These are phyloP conservation scores for Puccinellia tenuiflora DNA, from an alignment of 176 grass and related monocot species.

Conservation along the genomic window DNA sequence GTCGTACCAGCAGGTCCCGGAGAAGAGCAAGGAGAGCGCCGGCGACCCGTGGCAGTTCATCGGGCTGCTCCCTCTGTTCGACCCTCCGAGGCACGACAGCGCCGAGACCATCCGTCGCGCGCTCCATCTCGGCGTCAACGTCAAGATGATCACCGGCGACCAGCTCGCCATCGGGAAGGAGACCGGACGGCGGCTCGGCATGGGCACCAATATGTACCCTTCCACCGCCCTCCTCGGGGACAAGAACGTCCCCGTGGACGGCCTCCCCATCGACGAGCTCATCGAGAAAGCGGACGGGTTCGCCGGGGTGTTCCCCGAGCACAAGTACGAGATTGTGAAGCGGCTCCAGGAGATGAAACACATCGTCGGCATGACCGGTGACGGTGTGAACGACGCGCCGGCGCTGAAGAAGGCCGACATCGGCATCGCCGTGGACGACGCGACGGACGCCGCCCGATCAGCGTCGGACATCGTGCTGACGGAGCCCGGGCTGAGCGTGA, in stretches of 20 bases:
- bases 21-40: constrained; percentile 62
- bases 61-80: constrained; percentile 75
- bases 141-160: constrained; percentile 99
- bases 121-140: constrained; percentile 74
- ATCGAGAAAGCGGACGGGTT: constrained; percentile 95
- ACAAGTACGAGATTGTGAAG: constrained; percentile 98
- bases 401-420: constrained; percentile 97
- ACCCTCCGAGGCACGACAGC: constrained; percentile 90
- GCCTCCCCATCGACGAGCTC: constrained; percentile 78
- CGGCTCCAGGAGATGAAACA: constrained; percentile 75
- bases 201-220: constrained; percentile 98
- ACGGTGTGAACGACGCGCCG: constrained; percentile 89
- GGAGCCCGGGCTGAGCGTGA: constrained; percentile 84
- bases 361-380: constrained; percentile 91
- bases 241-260: constrained; percentile 48
- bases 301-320: constrained; percentile 88
- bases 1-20: constrained; percentile 67
- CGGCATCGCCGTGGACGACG: constrained; percentile 88
- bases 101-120: constrained; percentile 84
- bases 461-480: constrained; percentile 96
- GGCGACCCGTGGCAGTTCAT: constrained; percentile 83
- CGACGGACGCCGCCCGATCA: constrained; percentile 80
- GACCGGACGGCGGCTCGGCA: constrained; percentile 72
- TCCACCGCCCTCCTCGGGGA: constrained; percentile 77
- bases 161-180: constrained; percentile 96